These are phyloP conservation scores for Magnusiomyces tetraspermus DNA, from an alignment of 1,139 yeast genomes.

Conservation along the genomic window DNA sequence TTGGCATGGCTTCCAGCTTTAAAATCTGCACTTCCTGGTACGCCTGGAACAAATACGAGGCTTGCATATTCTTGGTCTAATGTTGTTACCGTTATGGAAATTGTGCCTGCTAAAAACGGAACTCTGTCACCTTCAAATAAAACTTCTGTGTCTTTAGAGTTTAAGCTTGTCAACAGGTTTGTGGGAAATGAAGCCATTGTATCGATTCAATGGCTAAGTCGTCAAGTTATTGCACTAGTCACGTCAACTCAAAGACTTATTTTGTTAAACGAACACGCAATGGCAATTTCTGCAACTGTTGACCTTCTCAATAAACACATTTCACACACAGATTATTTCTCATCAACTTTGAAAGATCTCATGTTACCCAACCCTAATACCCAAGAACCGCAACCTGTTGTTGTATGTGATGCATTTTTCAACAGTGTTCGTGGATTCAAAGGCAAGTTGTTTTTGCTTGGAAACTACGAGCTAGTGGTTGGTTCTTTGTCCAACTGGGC, in stretches of 20 bases:
- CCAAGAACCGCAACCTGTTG: constrained; percentile 18
- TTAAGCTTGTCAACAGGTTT: constrained; percentile 43
- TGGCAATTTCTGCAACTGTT: constrained; percentile 34
- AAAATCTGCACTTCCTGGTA: constrained; percentile 20
- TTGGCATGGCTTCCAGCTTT: constrained; percentile 54
- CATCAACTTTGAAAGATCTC: constrained; percentile 22
- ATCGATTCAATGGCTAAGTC: constrained; percentile 52
- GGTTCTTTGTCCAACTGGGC: constrained; percentile 70
- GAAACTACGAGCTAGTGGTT: constrained; percentile 41
- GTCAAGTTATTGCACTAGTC: constrained; percentile 39
- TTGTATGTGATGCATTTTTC: constrained; percentile 31
- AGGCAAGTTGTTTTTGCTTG: constrained; percentile 42
- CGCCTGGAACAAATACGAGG: constrained; percentile 32
- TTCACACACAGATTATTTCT: constrained; percentile 35
- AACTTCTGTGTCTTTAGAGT: constrained; percentile 30
- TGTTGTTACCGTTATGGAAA: constrained; percentile 46
- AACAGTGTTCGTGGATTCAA: constrained; percentile 36
- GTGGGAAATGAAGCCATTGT: constrained; percentile 41
- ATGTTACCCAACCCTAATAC: constrained; percentile 17
- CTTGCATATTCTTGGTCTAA: constrained; percentile 64
- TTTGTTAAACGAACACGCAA: constrained; percentile 34
- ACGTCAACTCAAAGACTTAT: constrained; percentile 42
- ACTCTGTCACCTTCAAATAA: constrained; percentile 20
- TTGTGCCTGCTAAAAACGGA: constrained; percentile 38
- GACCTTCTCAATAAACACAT: constrained; percentile 42